Evolutionary conservation across 179 eudicot species (phyloP).

Genomic region (Heliamphora ciliata): DNA sequence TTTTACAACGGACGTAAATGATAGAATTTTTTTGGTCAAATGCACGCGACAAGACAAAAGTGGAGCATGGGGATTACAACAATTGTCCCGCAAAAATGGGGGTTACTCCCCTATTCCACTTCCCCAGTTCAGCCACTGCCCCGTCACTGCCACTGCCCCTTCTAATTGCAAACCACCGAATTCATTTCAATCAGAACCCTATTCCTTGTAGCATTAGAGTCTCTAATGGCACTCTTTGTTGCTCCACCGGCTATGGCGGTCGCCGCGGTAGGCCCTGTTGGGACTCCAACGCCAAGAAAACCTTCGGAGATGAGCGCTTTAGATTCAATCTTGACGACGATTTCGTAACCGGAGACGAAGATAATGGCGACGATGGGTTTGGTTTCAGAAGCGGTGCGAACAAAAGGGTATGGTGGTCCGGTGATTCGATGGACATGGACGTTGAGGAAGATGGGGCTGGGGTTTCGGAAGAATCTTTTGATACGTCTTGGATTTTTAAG

Average conservation of each 20-base stretch:
- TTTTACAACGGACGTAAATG: too few species aligned
- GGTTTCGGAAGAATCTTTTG: conserved; percentile 29
- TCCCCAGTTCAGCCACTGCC: not conserved
- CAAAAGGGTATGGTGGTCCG: conserved; percentile 53
- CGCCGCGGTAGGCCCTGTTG: conserved; percentile 15
- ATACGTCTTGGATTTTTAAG: conserved; percentile 32
- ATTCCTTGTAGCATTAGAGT: not conserved
- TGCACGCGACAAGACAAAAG: too few species aligned
- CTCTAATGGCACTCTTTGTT: not conserved
- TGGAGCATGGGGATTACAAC: too few species aligned
- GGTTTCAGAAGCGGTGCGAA: conserved; percentile 27
- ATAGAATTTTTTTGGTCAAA: too few species aligned
- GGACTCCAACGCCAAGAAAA: conserved; percentile 23
- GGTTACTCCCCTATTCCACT: conserved; percentile 1
- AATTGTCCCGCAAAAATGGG: conserved; percentile 2
- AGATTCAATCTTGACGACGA: conserved; percentile 21
- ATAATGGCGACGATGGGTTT: conserved; percentile 19
- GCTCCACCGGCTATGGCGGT: conserved; percentile 4
- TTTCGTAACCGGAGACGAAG: conserved; percentile 12
- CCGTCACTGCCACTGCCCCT: not conserved
- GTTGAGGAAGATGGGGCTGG: conserved; percentile 28
- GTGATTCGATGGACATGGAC: conserved; percentile 27
- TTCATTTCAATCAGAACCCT: not conserved
- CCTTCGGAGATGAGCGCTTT: conserved; percentile 21
- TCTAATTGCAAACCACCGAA: not conserved